A percentile compares a stretch with the other conserved stretches of the same genome.
phyloP scores from a whole-genome alignment of 192 early-diverging fungal genomes.

The Backusella liffmaniae region DNA sequence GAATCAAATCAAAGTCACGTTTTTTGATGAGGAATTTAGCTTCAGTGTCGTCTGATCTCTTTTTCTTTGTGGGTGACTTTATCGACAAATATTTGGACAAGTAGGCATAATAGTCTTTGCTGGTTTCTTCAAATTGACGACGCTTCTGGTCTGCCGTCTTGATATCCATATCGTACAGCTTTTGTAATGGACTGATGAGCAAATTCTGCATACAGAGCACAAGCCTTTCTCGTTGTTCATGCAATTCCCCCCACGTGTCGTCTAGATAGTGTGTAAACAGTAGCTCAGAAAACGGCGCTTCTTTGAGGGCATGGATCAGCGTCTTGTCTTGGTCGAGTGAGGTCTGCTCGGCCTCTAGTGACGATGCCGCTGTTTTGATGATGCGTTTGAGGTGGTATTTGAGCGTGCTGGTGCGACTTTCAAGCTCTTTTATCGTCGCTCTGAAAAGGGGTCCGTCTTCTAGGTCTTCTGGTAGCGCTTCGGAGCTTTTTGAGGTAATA shows the following conservation, averaged over 20 bases:
- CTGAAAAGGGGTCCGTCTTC: conserved; percentile 69
- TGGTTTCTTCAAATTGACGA: conserved; percentile 46
- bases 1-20: conserved; percentile 57
- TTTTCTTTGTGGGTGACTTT: conserved; percentile 30
- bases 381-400: conserved; percentile 54
- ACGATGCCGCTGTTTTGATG: conserved; percentile 45
- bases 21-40: conserved; percentile 55
- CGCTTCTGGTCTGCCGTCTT: conserved; percentile 57
- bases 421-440: conserved; percentile 52
- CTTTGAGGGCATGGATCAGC: conserved; percentile 45
- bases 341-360: conserved; percentile 45
- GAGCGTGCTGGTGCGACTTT: conserved; percentile 54
- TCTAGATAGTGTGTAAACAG: conserved; percentile 28
- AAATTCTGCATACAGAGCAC: conserved; percentile 28
- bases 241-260: conserved; percentile 5
- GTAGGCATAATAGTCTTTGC: conserved; percentile 37
- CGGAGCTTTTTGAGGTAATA: conserved; percentile 2
- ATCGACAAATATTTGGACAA: conserved; percentile 55
- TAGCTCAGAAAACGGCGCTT: conserved; percentile 38
- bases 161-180: conserved; percentile 56
- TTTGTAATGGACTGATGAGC: conserved; percentile 53
- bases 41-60: conserved; percentile 31
- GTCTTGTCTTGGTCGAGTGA: conserved; percentile 43
- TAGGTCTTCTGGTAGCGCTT: not conserved
- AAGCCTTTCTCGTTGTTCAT: conserved; percentile 15